Evolutionary conservation across 192 early-diverging fungal genomes (phyloP).

Genomic region (Backusella sp.): DNA sequence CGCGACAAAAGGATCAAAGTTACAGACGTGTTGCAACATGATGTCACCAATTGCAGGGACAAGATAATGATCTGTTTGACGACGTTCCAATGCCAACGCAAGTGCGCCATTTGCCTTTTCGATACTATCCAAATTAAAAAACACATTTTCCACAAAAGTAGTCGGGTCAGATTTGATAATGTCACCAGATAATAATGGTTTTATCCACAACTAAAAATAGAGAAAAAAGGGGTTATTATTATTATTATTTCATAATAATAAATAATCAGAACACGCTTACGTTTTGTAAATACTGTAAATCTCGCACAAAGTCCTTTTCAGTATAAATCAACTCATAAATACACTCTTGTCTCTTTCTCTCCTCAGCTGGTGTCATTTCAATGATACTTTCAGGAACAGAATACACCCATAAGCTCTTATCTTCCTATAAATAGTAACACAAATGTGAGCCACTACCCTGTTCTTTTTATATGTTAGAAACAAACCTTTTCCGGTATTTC

Average conservation of each 20-base stretch:
- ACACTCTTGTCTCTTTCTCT: slow-evolving; percentile 89
- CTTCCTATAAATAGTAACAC: slow-evolving; percentile 41
- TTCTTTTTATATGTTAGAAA: background rate
- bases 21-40: slow-evolving; percentile 67
- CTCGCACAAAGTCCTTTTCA: slow-evolving; percentile 87
- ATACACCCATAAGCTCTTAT: slow-evolving; percentile 73
- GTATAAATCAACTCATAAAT: slow-evolving; percentile 93
- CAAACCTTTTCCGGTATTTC: slow-evolving; percentile 44
- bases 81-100: slow-evolving; percentile 53
- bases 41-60: slow-evolving; percentile 85
- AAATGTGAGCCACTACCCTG: background rate
- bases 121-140: slow-evolving; percentile 72
- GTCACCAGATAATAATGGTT: slow-evolving; percentile 61
- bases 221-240: background rate
- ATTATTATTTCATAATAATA: too few species aligned
- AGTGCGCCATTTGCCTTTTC: slow-evolving; percentile 61
- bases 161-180: slow-evolving; percentile 68
- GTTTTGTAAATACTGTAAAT: slow-evolving; percentile 76
- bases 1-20: slow-evolving; percentile 76
- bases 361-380: slow-evolving; percentile 67
- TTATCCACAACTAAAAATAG: slow-evolving; percentile 53
- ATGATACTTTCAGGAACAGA: slow-evolving; percentile 80
- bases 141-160: slow-evolving; percentile 76
- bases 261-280: slow-evolving; percentile 33
- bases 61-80: slow-evolving; percentile 66